Conservation (phyloP, 2,329 filamentous ascomycete species). For the Pseudocercospora vitis region DNA sequence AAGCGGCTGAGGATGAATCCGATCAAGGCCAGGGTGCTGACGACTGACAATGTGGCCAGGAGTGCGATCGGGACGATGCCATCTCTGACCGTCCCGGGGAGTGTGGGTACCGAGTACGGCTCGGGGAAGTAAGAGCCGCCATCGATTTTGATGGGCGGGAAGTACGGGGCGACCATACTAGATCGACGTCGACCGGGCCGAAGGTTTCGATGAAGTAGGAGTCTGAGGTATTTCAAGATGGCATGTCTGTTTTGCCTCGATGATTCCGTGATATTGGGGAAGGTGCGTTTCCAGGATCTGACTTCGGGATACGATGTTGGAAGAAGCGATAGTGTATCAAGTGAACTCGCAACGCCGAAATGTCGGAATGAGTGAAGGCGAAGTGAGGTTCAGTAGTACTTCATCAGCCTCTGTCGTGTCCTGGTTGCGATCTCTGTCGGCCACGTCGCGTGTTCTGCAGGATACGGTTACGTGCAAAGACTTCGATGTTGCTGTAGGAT, state of each 20-base stretch:
- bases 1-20: constrained; percentile 36
- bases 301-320: too few species aligned
- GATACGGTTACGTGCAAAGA: neutral
- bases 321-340: too few species aligned
- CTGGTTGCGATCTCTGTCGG: neutral
- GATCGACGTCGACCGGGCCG: too few species aligned
- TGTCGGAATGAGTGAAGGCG: neutral
- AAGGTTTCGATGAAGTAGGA: neutral
- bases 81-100: constrained; percentile 25
- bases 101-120: constrained; percentile 33
- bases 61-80: constrained; percentile 36
- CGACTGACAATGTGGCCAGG: constrained; percentile 35
- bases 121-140: constrained; percentile 31
- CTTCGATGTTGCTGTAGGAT: neutral
- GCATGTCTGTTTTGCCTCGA: neutral
- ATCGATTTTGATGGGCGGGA: constrained; percentile 25
- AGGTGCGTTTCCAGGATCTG: neutral
- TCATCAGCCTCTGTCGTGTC: neutral
- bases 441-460: neutral
- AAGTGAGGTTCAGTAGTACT: neutral
- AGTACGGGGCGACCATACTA: constrained; percentile 24
- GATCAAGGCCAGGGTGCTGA: constrained; percentile 32
- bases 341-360: too few species aligned
- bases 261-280: neutral
- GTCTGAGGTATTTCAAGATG: neutral